These are phyloP conservation scores for Dendryphion nanum DNA, from an alignment of 2,329 filamentous ascomycete species.

Conservation along the genomic window DNA sequence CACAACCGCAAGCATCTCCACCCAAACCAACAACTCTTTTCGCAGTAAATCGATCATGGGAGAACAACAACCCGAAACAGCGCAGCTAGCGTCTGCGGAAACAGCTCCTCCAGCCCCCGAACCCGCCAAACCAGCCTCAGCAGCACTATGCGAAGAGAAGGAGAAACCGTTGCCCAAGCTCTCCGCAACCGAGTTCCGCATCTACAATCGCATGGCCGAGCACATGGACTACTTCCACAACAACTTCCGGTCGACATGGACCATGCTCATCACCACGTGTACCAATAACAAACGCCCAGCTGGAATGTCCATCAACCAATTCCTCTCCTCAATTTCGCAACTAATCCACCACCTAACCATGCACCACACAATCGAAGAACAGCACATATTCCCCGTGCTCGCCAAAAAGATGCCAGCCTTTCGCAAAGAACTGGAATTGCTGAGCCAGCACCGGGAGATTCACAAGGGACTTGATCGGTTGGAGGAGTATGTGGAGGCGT, in stretches of 20 bases:
- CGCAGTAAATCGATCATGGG: too few relatives aligned
- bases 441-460: constrained; percentile 75
- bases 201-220: constrained; percentile 72
- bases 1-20: too few relatives aligned
- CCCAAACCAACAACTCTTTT: too few relatives aligned
- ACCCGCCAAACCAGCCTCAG: background rate
- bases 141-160: constrained; percentile 1
- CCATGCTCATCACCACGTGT: constrained; percentile 66
- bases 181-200: constrained; percentile 63
- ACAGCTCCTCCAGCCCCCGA: too few relatives aligned
- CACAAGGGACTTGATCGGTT: constrained; percentile 71
- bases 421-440: constrained; percentile 60
- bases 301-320: constrained; percentile 65
- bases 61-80: too few relatives aligned
- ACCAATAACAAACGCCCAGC: constrained; percentile 57
- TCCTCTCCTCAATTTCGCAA: constrained; percentile 65
- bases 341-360: constrained; percentile 69
- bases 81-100: too few relatives aligned
- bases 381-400: constrained; percentile 76
- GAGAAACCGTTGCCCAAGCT: constrained; percentile 58
- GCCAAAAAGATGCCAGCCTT: constrained; percentile 80
- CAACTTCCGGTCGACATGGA: constrained; percentile 59
- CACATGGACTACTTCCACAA: constrained; percentile 67
- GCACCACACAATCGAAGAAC: constrained; percentile 84
- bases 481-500: constrained; percentile 63